Evolutionary conservation across 305 asterid species (phyloP).

Genomic region (Solanum aculeatissimum): DNA sequence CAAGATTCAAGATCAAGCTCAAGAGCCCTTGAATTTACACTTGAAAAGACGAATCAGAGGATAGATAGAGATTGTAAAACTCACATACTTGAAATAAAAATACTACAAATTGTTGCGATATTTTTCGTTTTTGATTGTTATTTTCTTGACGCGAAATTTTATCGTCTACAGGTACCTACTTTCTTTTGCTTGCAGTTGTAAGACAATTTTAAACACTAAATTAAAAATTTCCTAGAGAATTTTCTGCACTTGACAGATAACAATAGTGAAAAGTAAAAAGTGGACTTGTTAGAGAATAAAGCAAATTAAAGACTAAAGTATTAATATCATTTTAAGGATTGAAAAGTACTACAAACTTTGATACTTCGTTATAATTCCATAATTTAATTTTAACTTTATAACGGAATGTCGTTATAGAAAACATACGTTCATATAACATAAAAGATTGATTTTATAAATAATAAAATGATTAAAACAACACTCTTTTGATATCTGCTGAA

Average conservation of each 20-base stretch:
- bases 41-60: too few species aligned
- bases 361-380: background rate
- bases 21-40: too few species aligned
- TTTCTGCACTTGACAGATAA: background rate
- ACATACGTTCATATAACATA: background rate
- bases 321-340: background rate
- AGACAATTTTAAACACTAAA: too few species aligned
- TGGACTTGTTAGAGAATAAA: background rate
- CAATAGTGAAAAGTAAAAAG: background rate
- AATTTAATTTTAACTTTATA: background rate
- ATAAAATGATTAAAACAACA: background rate
- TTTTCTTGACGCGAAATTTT: too few species aligned
- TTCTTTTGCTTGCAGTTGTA: too few species aligned
- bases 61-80: too few species aligned
- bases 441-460: background rate
- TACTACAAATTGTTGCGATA: too few species aligned
- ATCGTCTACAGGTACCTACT: too few species aligned
- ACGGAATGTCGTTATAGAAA: background rate
- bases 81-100: too few species aligned
- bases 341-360: background rate
- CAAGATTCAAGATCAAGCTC: too few species aligned
- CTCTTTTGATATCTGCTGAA: background rate
- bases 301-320: background rate
- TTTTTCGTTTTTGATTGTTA: too few species aligned
- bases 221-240: too few species aligned